phyloP scores from a whole-genome alignment of 306 rosid species.

The Mucuna pruriens region DNA sequence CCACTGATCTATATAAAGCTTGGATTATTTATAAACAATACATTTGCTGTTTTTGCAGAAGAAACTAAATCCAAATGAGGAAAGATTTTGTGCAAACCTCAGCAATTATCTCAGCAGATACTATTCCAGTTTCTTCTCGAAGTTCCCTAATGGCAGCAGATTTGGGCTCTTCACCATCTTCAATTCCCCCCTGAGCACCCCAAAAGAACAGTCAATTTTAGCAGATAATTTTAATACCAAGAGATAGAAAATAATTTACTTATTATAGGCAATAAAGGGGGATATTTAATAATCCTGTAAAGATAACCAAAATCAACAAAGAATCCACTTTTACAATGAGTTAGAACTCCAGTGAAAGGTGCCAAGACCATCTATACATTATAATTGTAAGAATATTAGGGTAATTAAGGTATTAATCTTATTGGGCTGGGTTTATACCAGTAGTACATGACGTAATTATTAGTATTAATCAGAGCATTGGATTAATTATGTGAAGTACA shows the following conservation, averaged over 20 bases:
- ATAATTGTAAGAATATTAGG: background rate
- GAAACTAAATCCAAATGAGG: conserved; percentile 22
- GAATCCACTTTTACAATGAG: conserved; percentile 10
- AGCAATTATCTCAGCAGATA: conserved; percentile 75
- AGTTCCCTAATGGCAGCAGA: conserved; percentile 89
- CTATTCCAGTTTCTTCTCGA: conserved; percentile 91
- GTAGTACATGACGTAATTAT: background rate
- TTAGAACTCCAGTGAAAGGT: background rate
- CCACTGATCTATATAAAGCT: background rate
- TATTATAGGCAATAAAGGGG: background rate
- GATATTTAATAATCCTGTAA: background rate
- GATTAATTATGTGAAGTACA: background rate
- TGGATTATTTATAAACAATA: background rate
- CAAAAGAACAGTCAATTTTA: conserved; percentile 14
- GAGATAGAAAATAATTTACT: conserved; percentile 14
- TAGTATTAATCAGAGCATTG: background rate
- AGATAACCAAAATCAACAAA: background rate
- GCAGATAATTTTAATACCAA: conserved; percentile 18
- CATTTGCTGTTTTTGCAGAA: conserved; percentile 16
- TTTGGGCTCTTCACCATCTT: conserved; percentile 95
- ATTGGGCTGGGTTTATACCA: background rate
- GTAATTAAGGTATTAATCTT: background rate
- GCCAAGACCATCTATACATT: conserved; percentile 2
- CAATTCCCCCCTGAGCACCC: conserved; percentile 82
- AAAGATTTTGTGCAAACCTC: conserved; percentile 61